phyloP scores from a whole-genome alignment of 352 stramenopile species.

The Globisporangium parvum region DNA sequence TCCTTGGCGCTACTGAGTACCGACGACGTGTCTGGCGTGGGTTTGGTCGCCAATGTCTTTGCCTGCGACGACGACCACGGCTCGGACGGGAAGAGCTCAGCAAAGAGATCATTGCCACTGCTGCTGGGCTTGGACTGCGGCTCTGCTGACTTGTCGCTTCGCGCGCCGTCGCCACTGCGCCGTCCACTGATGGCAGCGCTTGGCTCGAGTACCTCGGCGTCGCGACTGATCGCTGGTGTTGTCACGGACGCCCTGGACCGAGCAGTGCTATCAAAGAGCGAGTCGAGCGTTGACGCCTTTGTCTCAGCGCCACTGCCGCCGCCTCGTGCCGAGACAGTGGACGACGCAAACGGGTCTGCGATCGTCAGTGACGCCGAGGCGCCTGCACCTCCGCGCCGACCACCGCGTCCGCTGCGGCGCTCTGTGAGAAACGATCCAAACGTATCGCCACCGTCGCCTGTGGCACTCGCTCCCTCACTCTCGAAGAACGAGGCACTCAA shows the following conservation, averaged over 20 bases:
- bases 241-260: not conserved
- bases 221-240: no score
- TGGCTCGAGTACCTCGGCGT: not conserved
- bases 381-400: slow-evolving; percentile 4
- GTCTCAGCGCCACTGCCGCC: not conserved
- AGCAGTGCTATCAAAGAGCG: slow-evolving; percentile 16
- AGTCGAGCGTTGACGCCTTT: slow-evolving; percentile 13
- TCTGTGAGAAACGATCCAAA: slow-evolving; percentile 21
- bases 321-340: not conserved
- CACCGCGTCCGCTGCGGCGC: slow-evolving; percentile 14
- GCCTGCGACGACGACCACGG: not conserved
- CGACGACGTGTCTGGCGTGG: not conserved
- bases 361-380: not conserved
- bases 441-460: slow-evolving; percentile 3
- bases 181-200: not conserved
- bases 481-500: slow-evolving; percentile 34
- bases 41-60: not conserved
- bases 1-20: slow-evolving; percentile 3
- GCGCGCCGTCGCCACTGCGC: not conserved
- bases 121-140: slow-evolving; percentile 3
- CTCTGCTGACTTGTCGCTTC: not conserved
- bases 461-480: slow-evolving; percentile 2
- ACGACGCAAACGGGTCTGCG: slow-evolving; percentile 15
- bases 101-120: slow-evolving; percentile 31
- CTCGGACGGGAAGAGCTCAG: slow-evolving; percentile 28